Conservation (phyloP, 2,329 filamentous ascomycete species). For the Chrysoporthe cubensis region DNA sequence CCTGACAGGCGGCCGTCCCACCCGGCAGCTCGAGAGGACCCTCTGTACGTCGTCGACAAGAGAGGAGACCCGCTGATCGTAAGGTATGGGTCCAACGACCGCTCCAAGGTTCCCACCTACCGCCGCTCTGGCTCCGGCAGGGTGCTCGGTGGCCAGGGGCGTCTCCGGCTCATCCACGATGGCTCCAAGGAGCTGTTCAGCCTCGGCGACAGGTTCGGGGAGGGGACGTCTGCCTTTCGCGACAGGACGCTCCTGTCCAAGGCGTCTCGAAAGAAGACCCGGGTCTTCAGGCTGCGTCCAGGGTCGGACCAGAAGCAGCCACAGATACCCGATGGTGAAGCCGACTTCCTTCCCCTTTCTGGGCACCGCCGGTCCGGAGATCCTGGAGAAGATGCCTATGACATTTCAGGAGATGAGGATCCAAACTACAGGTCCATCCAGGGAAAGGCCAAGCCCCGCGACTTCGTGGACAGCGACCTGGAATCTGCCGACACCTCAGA, state of each 20-base stretch:
- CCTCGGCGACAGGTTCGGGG: slow-evolving; percentile 44
- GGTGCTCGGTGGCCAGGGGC: slow-evolving; percentile 67
- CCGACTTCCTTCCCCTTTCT: slow-evolving; percentile 55
- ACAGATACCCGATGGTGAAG: slow-evolving; percentile 9
- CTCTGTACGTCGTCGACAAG: slow-evolving; percentile 67
- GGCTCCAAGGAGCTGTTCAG: slow-evolving; percentile 60
- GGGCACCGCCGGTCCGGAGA: slow-evolving; percentile 45
- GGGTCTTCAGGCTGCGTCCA: slow-evolving; percentile 45
- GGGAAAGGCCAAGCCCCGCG: slow-evolving; percentile 59
- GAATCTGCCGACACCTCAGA: slow-evolving; percentile 52
- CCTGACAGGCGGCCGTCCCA: slow-evolving; percentile 11
- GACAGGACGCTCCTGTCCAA: slow-evolving; percentile 55
- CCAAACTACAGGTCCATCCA: slow-evolving; percentile 69
- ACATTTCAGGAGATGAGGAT: slow-evolving; percentile 43
- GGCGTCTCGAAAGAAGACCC: slow-evolving; percentile 42
- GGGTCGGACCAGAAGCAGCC: slow-evolving; percentile 15
- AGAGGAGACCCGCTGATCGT: slow-evolving; percentile 78
- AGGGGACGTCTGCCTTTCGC: slow-evolving; percentile 46
- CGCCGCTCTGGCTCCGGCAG: slow-evolving; percentile 69
- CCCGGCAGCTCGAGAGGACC: slow-evolving; percentile 21
- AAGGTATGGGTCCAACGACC: slow-evolving; percentile 74
- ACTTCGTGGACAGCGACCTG: slow-evolving; percentile 53
- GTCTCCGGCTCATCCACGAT: slow-evolving; percentile 69
- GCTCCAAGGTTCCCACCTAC: slow-evolving; percentile 73
- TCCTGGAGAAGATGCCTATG: slow-evolving; percentile 43